Base-by-base conservation (phyloP, 495 filamentous ascomycete species). In the Penicillium odoratum region DNA sequence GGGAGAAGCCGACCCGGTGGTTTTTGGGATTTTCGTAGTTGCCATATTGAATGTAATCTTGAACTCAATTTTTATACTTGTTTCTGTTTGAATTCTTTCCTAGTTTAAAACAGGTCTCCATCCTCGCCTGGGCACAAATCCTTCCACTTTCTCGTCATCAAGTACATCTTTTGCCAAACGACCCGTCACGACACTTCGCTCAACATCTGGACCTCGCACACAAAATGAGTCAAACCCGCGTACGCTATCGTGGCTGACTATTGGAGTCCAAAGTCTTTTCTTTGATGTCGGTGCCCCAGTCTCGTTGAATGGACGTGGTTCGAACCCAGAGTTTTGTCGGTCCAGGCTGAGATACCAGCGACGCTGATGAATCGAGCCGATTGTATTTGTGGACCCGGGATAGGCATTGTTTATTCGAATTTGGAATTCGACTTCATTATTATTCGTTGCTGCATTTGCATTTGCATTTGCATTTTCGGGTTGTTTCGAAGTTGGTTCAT, bases 331-430 rank as follows among this genome's bases (percentile, higher is more conserved):
- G 6, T 72, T 74, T 5, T 57, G 58, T 3, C 81, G 73, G 51
- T 88, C 85, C 13, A 88, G 66, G 26, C 76, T 77, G 16, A 88
- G 64, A 55, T 79, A 85, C 86, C 86, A 90, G 4, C 74, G 70
- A 2, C 86, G 79, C 64, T 88, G 84, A 60, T 89, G 81, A 18
- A 88, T 74, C 9, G 85, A 88, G 4, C 78, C 80, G 36, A 88
- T 84, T 11, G 71, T 81, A 62, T 89, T 88, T 0, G 48, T 74
- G 0, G 87, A 82, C 21, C 86, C 84, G 0, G 81, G 69, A 65
- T 90, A 89, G 16, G 86, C 83, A 56, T 90, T 90, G 10, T 79
- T 81, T 4, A 65, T 60, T n/a, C 83, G 82, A 29, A 85, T 84
- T 21, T 78, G 55, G n/a, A 74, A 60, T 55, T 83, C 77, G 33